These are phyloP conservation scores for Leishmania braziliensis DNA, from an alignment of 208 protist species.

Conservation along the genomic window DNA sequence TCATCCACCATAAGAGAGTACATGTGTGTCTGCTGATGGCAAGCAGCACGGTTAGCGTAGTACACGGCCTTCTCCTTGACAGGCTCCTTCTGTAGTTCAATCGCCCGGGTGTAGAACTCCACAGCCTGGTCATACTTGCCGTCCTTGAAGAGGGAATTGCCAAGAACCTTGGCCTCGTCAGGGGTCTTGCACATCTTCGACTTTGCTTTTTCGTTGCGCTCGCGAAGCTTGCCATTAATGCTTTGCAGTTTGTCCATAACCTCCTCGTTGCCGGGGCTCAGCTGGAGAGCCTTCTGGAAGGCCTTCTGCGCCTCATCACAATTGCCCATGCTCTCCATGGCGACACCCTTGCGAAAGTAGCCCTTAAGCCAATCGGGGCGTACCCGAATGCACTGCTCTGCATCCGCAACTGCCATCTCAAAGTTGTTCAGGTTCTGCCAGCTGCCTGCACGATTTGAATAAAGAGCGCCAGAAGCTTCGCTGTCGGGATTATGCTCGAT, in stretches of 20 bases:
- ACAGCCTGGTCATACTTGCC: conserved; percentile 91
- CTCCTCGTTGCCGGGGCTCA: conserved; percentile 81
- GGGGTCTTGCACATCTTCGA: conserved; percentile 75
- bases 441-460: conserved; percentile 91
- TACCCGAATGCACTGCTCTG: conserved; percentile 85
- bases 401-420: conserved; percentile 73
- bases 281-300: conserved; percentile 77
- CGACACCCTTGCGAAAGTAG: conserved; percentile 86
- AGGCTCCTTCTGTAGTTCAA: conserved; percentile 73
- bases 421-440: conserved; percentile 80
- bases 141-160: conserved; percentile 88
- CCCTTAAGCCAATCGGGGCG: conserved; percentile 92
- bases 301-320: conserved; percentile 85
- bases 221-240: conserved; percentile 67
- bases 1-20: conserved; percentile 87
- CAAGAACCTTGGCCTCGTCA: conserved; percentile 86
- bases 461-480: conserved; percentile 80
- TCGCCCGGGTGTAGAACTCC: conserved; percentile 89
- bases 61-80: conserved; percentile 84
- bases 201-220: conserved; percentile 86
- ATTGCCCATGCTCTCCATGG: conserved; percentile 68
- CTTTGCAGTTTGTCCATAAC: conserved; percentile 72
- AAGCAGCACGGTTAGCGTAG: conserved; percentile 91
- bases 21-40: conserved; percentile 89
- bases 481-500: conserved; percentile 74